Conservation (phyloP, 768 basidiomycete genomes). For the Calocybe indica region DNA sequence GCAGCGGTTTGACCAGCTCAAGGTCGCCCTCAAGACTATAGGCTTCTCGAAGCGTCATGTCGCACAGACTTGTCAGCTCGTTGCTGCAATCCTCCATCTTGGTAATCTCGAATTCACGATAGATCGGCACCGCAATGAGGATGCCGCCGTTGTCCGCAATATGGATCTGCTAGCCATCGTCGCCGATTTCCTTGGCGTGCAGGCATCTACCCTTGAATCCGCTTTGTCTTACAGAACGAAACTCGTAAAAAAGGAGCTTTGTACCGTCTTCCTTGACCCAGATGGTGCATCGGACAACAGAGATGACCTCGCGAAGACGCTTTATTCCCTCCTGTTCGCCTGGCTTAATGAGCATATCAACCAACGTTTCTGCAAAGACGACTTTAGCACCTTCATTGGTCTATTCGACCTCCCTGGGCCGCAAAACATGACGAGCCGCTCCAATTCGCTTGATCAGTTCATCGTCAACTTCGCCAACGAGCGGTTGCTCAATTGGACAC, state of each 20-base stretch:
- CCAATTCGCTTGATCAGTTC: conserved; percentile 95
- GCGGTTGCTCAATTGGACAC: conserved; percentile 77
- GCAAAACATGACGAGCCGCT: conserved; percentile 81
- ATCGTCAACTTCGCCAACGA: conserved; percentile 97
- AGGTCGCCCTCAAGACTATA: conserved; percentile 87
- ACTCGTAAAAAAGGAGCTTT: conserved; percentile 93
- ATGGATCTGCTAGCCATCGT: conserved; percentile 76
- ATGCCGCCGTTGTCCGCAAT: conserved; percentile 90
- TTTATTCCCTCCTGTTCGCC: conserved; percentile 91
- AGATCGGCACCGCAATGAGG: conserved; percentile 80
- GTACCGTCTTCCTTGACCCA: conserved; percentile 92
- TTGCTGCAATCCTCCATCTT: conserved; percentile 94
- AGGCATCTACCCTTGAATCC: conserved; percentile 63
- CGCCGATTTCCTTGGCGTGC: conserved; percentile 88
- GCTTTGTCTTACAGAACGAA: conserved; percentile 89
- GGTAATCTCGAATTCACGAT: conserved; percentile 92
- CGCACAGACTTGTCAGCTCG: conserved; percentile 89
- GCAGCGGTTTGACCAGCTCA: conserved; percentile 89
- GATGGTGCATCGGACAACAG: conserved; percentile 91
- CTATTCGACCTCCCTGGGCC: conserved; percentile 92
- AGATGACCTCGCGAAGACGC: conserved; percentile 88
- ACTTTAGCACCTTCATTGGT: conserved; percentile 88
- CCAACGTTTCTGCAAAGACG: conserved; percentile 89
- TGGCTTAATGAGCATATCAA: conserved; percentile 98
- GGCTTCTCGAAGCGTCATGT: conserved; percentile 94